Evolutionary conservation across 305 asterid species (phyloP), one percentile per base, ranked within the genome.

Genomic region (Fraxinus latifolia): DNA sequence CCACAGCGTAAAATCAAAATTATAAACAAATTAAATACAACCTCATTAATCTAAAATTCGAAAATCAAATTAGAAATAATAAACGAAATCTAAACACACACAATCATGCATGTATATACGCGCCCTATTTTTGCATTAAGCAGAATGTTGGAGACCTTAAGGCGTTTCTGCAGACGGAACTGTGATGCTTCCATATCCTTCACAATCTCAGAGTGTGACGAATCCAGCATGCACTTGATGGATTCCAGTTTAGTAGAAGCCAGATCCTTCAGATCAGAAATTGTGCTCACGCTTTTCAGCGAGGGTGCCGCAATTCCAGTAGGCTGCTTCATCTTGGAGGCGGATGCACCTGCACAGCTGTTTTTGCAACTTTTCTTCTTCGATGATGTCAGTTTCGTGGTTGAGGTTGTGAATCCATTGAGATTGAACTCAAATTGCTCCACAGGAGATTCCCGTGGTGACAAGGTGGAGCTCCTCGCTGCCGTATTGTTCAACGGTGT

Each of bases 181-280:
- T 90, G 87, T 65, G 95, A 92, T 79, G 97, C 92, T 78, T 94
- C 97, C 19, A 79, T 25, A 21, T 96, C 98, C 95, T 92, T 94
- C 58, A 86, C 32, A 78, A 96, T 93, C 88, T 90, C 97, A 42
- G 91, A 58, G 72, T 94, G 95, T 74, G 98, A 92, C 23, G 89
- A 84, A 15, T 96, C 97, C 84, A 94, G 82, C 80, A 86, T 91
- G 27, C 89, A 86, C 88, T 94, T 93, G 77, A 96, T 50, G 65
- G 90, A 87, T 6, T 92, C 90, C 87, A 94, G 79, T 58, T 78
- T 80, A 80, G 94, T 85, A 71, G 94, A 80, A 4, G 96, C 93
- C 65, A 91, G 79, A 9, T 86, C 89, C 88, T 84, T 92, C 81
- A 91, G 93, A 88, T 92, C 95, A 23, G 89, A 83, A 81, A 92